These are phyloP conservation scores for Coemansia sp. DNA, from an alignment of 192 early-diverging fungal species.

Conservation along the genomic window DNA sequence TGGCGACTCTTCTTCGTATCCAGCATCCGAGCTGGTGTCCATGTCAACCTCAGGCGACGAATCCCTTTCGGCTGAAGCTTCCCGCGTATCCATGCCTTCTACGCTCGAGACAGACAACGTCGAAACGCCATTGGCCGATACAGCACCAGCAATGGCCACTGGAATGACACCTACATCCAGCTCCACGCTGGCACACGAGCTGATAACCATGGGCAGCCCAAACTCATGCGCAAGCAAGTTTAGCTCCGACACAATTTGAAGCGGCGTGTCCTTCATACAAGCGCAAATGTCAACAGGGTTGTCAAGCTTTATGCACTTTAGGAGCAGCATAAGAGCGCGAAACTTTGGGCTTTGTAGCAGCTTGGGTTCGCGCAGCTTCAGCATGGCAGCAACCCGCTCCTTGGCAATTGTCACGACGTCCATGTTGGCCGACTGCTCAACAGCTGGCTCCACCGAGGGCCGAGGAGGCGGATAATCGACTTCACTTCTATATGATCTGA, in stretches of 20 bases:
- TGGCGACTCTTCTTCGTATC: conserved; percentile 8
- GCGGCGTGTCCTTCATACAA: conserved; percentile 9
- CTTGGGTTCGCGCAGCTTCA: conserved; percentile 29
- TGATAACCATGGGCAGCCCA: conserved; percentile 20
- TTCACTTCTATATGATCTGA: neutral
- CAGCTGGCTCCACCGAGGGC: neutral
- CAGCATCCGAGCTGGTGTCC: conserved; percentile 43
- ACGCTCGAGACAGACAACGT: neutral
- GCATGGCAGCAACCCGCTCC: conserved; percentile 21
- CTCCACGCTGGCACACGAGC: conserved; percentile 26
- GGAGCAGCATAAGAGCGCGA: conserved; percentile 37
- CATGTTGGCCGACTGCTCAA: neutral
- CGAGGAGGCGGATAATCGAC: neutral
- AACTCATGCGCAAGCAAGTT: conserved; percentile 38
- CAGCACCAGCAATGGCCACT: neutral
- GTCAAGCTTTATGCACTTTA: conserved; percentile 33
- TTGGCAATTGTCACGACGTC: conserved; percentile 28
- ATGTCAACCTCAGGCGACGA: conserved; percentile 17
- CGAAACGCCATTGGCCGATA: neutral
- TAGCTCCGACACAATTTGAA: conserved; percentile 27
- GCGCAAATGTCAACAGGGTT: conserved; percentile 21
- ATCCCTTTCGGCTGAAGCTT: neutral
- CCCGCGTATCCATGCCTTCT: neutral
- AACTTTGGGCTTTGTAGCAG: conserved; percentile 26
- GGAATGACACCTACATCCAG: conserved; percentile 1